Base-by-base conservation (phyloP, 306 rosid genomes). In the Senna tora region DNA sequence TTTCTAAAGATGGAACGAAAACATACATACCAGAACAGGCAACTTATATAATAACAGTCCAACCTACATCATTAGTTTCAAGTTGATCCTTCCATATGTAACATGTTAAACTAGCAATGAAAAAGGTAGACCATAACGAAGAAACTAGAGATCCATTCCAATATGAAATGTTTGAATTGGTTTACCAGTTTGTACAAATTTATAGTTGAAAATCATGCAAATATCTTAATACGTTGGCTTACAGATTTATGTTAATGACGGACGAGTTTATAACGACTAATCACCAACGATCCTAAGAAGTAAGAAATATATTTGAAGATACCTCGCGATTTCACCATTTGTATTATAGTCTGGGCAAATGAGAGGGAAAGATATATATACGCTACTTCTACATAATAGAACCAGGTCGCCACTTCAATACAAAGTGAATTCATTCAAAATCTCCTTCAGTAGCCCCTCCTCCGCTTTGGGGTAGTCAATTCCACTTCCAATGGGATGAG, bases 331-430 rank as follows among this genome's bases (percentile, higher is more conserved):
- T 86, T 89, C 99, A 68, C 89, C 97, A 80, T 95, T 96, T 32
- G 99, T 96, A 85, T 95, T 89, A 97, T 96, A 95, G 82, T 88
- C 99, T 2, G 93, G 84, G 85, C 96, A 95, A 73, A 91, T 84
- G 71, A 95, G 97, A 69, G 96, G 99, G 80, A 95, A 91, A 65
- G 96, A 88, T 70, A 95, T 25, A 25, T 61, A 11, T 4, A 41
- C 2, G 50, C 34, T 12, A 20, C 6, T 12, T 6, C 17, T 20
- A 45, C 20, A 39, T 12, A 5, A 8, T 22, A 28, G 14, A 65
- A 43, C 34, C 0, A 19, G 50, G 41, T 45, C 33, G 9, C 55
- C 15, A 43, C 36, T 46, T 65, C 17, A 12, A 12, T 13, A 7
- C 55, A 8, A 55, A 13, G 70, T 43, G 39, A 43, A 59, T 16